These are phyloP conservation scores for Aeminium ludgeri DNA, from an alignment of 495 filamentous ascomycete genomes.

Conservation along the genomic window DNA sequence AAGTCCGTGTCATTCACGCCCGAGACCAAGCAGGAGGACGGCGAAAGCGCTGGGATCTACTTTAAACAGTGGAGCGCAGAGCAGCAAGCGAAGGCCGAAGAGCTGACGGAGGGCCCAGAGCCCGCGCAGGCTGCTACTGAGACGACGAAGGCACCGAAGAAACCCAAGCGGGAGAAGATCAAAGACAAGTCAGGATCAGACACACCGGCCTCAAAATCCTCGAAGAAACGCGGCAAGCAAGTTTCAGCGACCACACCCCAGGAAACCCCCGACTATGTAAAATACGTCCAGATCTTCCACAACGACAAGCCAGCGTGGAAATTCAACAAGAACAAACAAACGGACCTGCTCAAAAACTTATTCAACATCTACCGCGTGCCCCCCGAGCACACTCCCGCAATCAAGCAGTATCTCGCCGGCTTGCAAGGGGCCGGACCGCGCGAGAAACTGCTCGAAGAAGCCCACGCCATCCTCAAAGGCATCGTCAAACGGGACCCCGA, in stretches of 20 bases:
- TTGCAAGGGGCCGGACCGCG: constrained; percentile 49
- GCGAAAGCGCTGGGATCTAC: constrained; percentile 30
- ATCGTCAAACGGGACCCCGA: constrained; percentile 5
- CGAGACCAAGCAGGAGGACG: constrained; percentile 47
- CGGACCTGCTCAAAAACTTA: constrained; percentile 61
- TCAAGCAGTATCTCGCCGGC: constrained; percentile 55
- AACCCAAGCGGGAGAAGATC: not conserved
- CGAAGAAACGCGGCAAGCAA: constrained; percentile 4
- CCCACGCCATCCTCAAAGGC: constrained; percentile 15
- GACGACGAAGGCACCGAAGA: not conserved
- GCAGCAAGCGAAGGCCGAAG: too few relatives aligned
- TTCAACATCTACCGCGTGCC: constrained; percentile 54
- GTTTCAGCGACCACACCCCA: constrained; percentile 19
- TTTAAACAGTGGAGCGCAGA: constrained; percentile 29
- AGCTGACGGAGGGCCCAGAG: too few relatives aligned
- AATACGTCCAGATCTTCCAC: constrained; percentile 56
- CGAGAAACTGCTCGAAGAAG: constrained; percentile 14
- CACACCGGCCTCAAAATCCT: not conserved
- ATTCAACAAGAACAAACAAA: constrained; percentile 83
- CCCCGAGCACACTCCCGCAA: constrained; percentile 40
- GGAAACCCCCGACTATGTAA: constrained; percentile 31
- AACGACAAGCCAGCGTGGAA: constrained; percentile 57
- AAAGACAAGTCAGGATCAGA: constrained; percentile 4
- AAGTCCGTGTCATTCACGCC: constrained; percentile 70
- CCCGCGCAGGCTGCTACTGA: too few relatives aligned